Evolutionary conservation across 148 eudicot genomes (phyloP).

Genomic region (Amaranthus cruentus): DNA sequence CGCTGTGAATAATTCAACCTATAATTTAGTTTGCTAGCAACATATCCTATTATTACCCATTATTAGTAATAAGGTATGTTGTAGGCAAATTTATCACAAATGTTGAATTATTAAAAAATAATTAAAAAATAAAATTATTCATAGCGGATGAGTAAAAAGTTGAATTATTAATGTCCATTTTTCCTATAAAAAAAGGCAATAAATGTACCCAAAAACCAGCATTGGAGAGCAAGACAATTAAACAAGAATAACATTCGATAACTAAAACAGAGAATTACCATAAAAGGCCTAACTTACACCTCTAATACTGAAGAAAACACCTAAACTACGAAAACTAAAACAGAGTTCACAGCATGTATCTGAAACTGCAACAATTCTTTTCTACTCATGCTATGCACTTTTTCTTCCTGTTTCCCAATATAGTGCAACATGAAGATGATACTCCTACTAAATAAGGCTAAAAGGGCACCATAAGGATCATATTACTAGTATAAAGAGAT

Average conservation of each 20-base stretch:
- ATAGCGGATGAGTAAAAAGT: neutral
- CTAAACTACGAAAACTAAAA: conserved; percentile 8
- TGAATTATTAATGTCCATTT: too few relatives aligned
- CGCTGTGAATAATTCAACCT: too few relatives aligned
- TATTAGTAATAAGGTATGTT: too few relatives aligned
- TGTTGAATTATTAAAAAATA: too few relatives aligned
- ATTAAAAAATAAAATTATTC: too few relatives aligned
- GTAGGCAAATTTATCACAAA: too few relatives aligned
- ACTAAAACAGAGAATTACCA: neutral
- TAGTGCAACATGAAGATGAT: conserved; percentile 5
- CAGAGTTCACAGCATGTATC: conserved; percentile 17
- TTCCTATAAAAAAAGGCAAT: too few relatives aligned
- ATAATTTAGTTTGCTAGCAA: too few relatives aligned
- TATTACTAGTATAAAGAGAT: conserved; percentile 17
- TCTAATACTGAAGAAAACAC: neutral
- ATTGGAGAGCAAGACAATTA: neutral
- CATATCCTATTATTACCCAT: too few relatives aligned
- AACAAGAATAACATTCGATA: neutral
- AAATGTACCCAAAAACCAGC: too few relatives aligned
- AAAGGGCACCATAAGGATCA: conserved; percentile 8
- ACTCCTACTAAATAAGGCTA: neutral
- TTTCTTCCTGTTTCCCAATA: neutral
- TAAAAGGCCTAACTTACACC: conserved; percentile 4
- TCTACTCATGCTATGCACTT: conserved; percentile 5
- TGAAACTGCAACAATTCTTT: neutral